Evolutionary conservation across 768 basidiomycete genomes (phyloP).

Genomic region (Boletus huronensis): DNA sequence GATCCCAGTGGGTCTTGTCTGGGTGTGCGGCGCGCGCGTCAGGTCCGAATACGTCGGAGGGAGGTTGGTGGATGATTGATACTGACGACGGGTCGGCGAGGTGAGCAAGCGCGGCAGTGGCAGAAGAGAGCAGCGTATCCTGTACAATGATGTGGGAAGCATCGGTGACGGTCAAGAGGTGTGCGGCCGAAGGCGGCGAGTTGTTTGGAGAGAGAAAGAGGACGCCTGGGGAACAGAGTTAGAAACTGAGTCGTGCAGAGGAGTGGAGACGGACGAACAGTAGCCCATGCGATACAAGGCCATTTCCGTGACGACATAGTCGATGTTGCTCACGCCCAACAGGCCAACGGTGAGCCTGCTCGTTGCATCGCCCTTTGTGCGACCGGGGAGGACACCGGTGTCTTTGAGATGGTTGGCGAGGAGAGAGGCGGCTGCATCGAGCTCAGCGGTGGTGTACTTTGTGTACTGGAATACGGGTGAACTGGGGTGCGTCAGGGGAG

Average conservation of each 20-base stretch:
- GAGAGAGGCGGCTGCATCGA: constrained; percentile 27
- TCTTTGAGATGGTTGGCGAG: constrained; percentile 24
- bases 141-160: constrained; percentile 24
- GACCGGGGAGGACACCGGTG: constrained; percentile 18
- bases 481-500: neutral
- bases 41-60: constrained; percentile 13
- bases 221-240: constrained; percentile 11
- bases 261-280: constrained; percentile 15
- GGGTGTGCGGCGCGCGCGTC: constrained; percentile 14
- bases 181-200: constrained; percentile 43
- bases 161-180: constrained; percentile 35
- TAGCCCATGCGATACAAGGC: constrained; percentile 31
- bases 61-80: constrained; percentile 23
- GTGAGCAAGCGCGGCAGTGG: constrained; percentile 12
- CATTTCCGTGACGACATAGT: constrained; percentile 26
- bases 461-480: constrained; percentile 15
- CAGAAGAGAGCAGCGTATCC: constrained; percentile 11
- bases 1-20: constrained; percentile 24
- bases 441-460: constrained; percentile 23
- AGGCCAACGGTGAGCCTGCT: constrained; percentile 26
- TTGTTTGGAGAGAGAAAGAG: constrained; percentile 44
- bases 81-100: constrained; percentile 22
- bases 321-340: constrained; percentile 27
- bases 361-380: constrained; percentile 21
- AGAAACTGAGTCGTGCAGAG: neutral